Percentiles rank a stretch among this genome's conserved stretches.
These are phyloP conservation scores for Ambispora gerdemannii DNA, from an alignment of 192 early-diverging fungal genomes.

Conservation along the genomic window DNA sequence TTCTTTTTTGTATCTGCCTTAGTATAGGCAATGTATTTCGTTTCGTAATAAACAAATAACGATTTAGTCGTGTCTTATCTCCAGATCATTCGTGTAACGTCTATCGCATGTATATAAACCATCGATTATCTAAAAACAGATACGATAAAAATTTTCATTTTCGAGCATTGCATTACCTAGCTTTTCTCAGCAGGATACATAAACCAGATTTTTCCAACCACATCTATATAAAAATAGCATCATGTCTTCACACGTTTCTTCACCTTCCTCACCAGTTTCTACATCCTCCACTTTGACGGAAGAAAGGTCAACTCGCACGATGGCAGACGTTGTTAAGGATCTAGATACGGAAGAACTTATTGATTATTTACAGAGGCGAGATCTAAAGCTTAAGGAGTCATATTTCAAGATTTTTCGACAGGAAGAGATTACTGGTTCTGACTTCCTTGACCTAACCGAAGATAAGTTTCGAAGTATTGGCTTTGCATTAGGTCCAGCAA, in stretches of 20 bases:
- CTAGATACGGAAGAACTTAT: too few relatives aligned
- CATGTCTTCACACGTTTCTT: conserved; percentile 16
- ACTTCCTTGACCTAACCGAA: not conserved
- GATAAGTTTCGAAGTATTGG: conserved; percentile 14
- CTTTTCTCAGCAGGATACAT: conserved; percentile 12
- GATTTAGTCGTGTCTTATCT: conserved; percentile 1
- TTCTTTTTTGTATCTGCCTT: too few relatives aligned
- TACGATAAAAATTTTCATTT: conserved; percentile 22
- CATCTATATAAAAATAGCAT: not conserved
- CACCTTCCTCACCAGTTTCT: conserved; percentile 13
- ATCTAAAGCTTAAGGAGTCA: conserved; percentile 9
- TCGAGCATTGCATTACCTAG: conserved; percentile 17
- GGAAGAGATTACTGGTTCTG: conserved; percentile 5
- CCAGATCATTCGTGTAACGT: conserved; percentile 15
- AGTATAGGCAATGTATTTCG: too few relatives aligned
- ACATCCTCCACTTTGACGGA: conserved; percentile 18
- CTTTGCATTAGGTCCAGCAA: not conserved
- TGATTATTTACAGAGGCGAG: conserved; percentile 3
- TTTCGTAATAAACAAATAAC: too few relatives aligned
- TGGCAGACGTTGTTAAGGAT: too few relatives aligned
- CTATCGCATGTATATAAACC: conserved; percentile 7
- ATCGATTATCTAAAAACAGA: conserved; percentile 12
- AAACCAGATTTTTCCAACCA: conserved; percentile 16
- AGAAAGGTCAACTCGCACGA: too few relatives aligned
- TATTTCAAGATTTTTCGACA: not conserved